Conservation (phyloP, 331 rosid species). For the Pyracantha coccinea region DNA sequence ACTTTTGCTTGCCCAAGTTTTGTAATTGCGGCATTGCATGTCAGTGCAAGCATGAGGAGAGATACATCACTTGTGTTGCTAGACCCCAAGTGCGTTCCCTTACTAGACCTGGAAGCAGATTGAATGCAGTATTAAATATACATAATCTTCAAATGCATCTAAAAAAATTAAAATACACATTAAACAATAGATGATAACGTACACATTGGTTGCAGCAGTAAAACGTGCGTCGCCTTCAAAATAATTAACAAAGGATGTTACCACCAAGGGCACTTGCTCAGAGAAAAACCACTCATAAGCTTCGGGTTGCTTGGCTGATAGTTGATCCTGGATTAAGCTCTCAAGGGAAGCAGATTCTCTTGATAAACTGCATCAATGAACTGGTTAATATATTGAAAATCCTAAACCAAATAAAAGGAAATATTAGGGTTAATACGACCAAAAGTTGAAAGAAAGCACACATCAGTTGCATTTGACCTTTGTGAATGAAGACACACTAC, state of each 20-base stretch:
- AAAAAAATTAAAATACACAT: conserved; percentile 8
- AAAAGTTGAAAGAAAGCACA: background rate
- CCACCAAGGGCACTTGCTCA: conserved; percentile 73
- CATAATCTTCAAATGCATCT: conserved; percentile 10
- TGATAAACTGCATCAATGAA: conserved; percentile 60
- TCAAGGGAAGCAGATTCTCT: conserved; percentile 78
- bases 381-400: conserved; percentile 16
- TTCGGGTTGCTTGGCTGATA: conserved; percentile 75
- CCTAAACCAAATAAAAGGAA: conserved; percentile 12
- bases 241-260: conserved; percentile 60
- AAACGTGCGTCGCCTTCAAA: conserved; percentile 56
- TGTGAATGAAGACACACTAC: background rate
- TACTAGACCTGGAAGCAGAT: conserved; percentile 52
- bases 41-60: conserved; percentile 77
- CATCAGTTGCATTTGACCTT: background rate
- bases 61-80: conserved; percentile 46
- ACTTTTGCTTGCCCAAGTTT: conserved; percentile 91
- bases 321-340: conserved; percentile 69
- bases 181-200: conserved; percentile 31
- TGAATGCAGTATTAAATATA: conserved; percentile 21
- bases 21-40: conserved; percentile 76
- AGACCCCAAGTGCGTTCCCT: conserved; percentile 34
- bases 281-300: conserved; percentile 92
- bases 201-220: conserved; percentile 59
- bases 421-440: background rate